Evolutionary conservation across 2,329 filamentous ascomycete genomes (phyloP).

Genomic region (Scolecobasidium constrictum): DNA sequence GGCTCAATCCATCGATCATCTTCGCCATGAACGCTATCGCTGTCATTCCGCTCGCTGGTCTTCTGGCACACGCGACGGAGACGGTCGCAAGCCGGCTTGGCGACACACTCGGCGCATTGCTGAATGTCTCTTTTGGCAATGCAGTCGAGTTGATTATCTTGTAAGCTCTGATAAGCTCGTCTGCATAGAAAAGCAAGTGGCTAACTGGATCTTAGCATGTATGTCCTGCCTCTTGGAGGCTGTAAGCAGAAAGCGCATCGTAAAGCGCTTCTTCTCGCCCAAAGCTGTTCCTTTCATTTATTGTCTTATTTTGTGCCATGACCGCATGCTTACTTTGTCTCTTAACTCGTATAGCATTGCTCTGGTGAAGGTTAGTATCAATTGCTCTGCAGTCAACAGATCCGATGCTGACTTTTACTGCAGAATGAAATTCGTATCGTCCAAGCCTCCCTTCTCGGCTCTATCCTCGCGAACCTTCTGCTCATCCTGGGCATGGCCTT

Average conservation of each 20-base stretch:
- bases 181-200: too few relatives aligned
- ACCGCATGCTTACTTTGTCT: constrained; percentile 10
- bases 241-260: constrained; percentile 6
- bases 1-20: constrained; percentile 30
- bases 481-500: constrained; percentile 90
- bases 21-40: constrained; percentile 42
- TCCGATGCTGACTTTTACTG: constrained; percentile 1
- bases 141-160: constrained; percentile 43
- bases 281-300: constrained; percentile 7
- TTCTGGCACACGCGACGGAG: constrained; percentile 39
- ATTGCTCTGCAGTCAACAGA: neutral
- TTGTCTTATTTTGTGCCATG: constrained; percentile 6
- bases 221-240: constrained; percentile 13
- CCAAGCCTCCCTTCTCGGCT: constrained; percentile 80
- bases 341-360: constrained; percentile 50
- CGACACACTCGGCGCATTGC: constrained; percentile 37
- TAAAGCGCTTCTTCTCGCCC: constrained; percentile 9
- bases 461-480: constrained; percentile 78
- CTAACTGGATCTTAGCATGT: constrained; percentile 25
- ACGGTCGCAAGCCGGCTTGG: constrained; percentile 36
- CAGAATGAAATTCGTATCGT: constrained; percentile 79
- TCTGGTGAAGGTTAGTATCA: constrained; percentile 49
- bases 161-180: constrained; percentile 11
- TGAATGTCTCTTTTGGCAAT: constrained; percentile 43
- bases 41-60: constrained; percentile 38